Percentiles rank a stretch among this genome's conserved stretches.
Evolutionary conservation across 2,329 filamentous ascomycete species (phyloP).

Genomic region (Colletotrichum aenigma): DNA sequence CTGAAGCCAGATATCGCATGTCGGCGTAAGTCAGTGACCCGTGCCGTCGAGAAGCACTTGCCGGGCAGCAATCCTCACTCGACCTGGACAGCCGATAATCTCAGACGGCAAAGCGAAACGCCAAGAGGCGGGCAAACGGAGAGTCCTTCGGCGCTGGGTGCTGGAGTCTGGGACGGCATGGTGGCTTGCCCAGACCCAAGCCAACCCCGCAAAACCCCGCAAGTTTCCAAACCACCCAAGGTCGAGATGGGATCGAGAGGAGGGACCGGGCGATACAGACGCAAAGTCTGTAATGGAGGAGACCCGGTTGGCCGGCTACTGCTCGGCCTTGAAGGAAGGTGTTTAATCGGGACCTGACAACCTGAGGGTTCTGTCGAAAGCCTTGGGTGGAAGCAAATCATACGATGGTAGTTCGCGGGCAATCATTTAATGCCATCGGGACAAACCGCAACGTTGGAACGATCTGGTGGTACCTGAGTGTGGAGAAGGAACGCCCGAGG

Average conservation of each 20-base stretch:
- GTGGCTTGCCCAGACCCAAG: background rate
- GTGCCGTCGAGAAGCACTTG: background rate
- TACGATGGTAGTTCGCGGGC: background rate
- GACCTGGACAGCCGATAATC: background rate
- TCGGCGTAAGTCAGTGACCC: background rate
- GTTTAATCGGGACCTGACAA: background rate
- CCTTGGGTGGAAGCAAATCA: background rate
- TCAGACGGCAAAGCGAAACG: conserved; percentile 2
- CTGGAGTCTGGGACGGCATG: background rate
- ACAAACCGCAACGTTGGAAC: background rate
- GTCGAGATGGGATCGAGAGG: background rate
- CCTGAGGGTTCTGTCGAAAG: background rate
- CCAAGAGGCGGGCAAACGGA: background rate
- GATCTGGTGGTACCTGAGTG: background rate
- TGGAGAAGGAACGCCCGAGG: background rate
- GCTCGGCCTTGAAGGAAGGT: background rate
- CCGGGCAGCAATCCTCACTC: background rate
- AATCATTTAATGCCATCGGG: background rate
- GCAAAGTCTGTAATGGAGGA: background rate
- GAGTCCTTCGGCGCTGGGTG: background rate
- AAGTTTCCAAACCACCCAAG: background rate
- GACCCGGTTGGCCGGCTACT: background rate
- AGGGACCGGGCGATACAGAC: background rate
- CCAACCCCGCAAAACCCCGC: conserved; percentile 13
- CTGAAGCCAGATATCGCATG: background rate